Evolutionary conservation across 768 basidiomycete genomes (phyloP).

Genomic region (Hypholoma fasciculare): DNA sequence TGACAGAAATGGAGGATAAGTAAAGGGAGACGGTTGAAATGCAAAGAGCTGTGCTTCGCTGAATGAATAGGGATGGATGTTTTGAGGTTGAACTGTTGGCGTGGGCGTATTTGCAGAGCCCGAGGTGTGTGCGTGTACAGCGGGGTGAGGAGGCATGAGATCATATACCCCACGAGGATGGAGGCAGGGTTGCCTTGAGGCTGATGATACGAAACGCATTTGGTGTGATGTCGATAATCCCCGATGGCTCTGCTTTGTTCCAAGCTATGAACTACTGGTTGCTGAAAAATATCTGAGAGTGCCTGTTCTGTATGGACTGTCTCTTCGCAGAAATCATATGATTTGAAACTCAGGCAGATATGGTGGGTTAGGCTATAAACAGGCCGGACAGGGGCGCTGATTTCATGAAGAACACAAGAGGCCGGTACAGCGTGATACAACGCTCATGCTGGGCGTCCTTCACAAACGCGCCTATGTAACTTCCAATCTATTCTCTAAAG

Average conservation of each 20-base stretch:
- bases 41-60: background rate
- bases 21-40: conserved; percentile 2
- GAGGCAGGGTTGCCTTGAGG: conserved; percentile 6
- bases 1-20: background rate
- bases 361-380: too few species aligned
- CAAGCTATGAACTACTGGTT: too few species aligned
- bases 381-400: too few species aligned
- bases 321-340: too few species aligned
- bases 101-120: background rate
- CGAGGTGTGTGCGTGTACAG: background rate
- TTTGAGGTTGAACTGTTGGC: background rate
- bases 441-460: conserved; percentile 1
- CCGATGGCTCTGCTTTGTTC: too few species aligned
- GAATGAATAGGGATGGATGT: background rate
- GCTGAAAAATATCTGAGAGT: too few species aligned
- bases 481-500: conserved; percentile 5
- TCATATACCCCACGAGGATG: conserved; percentile 4
- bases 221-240: too few species aligned
- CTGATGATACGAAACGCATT: background rate
- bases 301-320: too few species aligned
- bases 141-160: background rate
- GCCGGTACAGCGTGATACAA: background rate
- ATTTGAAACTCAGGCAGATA: too few species aligned
- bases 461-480: conserved; percentile 10
- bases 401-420: background rate